Conservation (phyloP, 2,329 filamentous ascomycete species). For the Arachnopeziza araneosa region DNA sequence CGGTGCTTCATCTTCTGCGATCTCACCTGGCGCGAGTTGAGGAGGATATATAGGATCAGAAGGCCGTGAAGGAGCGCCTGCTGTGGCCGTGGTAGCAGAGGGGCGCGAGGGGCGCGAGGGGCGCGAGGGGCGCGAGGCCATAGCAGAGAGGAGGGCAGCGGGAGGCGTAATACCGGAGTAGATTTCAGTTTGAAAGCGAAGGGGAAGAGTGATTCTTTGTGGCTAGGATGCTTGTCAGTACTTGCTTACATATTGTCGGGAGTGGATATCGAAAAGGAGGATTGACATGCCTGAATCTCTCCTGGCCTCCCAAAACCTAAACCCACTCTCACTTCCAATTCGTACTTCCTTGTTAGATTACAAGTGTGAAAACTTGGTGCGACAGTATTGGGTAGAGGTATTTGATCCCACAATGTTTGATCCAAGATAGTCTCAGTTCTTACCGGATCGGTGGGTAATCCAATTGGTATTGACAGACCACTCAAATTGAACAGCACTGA, state of each 20-base stretch:
- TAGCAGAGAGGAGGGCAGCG: constrained; percentile 64
- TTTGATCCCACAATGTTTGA: constrained; percentile 63
- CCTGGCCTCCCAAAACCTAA: constrained; percentile 64
- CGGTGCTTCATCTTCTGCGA: constrained; percentile 67
- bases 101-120: no score
- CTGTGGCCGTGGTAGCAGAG: constrained; percentile 19
- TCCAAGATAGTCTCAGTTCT: constrained; percentile 67
- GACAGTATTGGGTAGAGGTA: constrained; percentile 75
- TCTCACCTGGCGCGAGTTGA: constrained; percentile 44
- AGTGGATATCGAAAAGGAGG: background rate
- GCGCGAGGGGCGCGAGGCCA: constrained; percentile 34
- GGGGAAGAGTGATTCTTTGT: constrained; percentile 73
- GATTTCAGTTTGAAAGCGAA: constrained; percentile 73
- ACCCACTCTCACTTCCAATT: constrained; percentile 76
- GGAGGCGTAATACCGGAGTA: constrained; percentile 87
- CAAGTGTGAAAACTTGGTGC: constrained; percentile 84
- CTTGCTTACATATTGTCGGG: background rate
- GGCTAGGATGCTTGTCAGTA: constrained; percentile 37
- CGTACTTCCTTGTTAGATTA: constrained; percentile 77
- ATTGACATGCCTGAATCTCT: constrained; percentile 29
- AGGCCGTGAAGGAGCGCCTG: constrained; percentile 20
- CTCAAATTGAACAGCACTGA: constrained; percentile 71
- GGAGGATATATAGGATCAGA: constrained; percentile 53
- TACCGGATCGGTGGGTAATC: constrained; percentile 50
- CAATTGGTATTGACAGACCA: constrained; percentile 67